These are phyloP conservation scores for Hyaloscypha hepaticicola DNA, from an alignment of 495 filamentous ascomycete genomes.

Conservation along the genomic window DNA sequence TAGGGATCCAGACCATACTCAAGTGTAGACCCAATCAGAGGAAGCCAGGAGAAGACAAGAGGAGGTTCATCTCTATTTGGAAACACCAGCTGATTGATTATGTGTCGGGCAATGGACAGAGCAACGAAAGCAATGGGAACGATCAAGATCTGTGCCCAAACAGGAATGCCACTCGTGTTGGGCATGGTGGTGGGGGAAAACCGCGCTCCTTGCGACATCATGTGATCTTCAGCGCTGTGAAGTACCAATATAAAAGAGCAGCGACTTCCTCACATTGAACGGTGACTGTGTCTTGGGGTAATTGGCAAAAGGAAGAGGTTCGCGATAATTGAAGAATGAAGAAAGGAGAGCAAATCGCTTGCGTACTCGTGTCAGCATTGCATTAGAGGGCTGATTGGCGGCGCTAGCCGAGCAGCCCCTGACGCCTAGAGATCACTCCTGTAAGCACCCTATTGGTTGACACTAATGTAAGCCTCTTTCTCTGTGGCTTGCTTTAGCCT, in stretches of 20 bases:
- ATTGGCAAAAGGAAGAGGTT: neutral
- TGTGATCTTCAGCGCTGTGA: neutral
- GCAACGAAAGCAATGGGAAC: constrained; percentile 41
- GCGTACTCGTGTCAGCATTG: neutral
- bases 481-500: neutral
- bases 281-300: neutral
- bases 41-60: constrained; percentile 80
- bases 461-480: neutral
- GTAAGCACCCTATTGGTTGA: neutral
- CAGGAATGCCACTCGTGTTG: neutral
- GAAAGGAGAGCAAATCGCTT: no score
- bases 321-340: no score
- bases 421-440: neutral
- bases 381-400: neutral
- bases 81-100: constrained; percentile 65
- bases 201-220: neutral
- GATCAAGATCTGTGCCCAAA: neutral
- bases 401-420: neutral
- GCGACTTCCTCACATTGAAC: neutral
- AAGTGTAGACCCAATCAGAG: constrained; percentile 74
- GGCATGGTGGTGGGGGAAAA: neutral
- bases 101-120: constrained; percentile 59
- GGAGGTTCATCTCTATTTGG: constrained; percentile 71
- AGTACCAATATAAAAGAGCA: neutral
- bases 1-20: constrained; percentile 83